phyloP scores from a whole-genome alignment of 192 early-diverging fungal species.

The Linnemannia zychae region DNA sequence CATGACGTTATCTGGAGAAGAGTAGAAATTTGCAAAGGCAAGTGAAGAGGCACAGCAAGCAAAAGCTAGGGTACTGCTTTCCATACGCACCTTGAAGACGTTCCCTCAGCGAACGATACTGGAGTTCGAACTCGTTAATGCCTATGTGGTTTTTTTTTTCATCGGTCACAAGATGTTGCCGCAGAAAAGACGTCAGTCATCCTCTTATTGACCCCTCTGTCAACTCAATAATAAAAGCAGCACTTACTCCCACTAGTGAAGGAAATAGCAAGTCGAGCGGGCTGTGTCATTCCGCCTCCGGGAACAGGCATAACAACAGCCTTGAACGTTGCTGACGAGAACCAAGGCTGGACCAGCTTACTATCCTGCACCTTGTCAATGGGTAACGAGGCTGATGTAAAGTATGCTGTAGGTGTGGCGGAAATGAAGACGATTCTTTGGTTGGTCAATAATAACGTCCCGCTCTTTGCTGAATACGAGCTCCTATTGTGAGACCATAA shows the following conservation, averaged over 20 bases:
- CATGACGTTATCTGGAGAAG: background rate
- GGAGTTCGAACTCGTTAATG: conserved; percentile 46
- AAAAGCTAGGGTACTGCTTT: background rate
- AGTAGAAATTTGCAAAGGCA: background rate
- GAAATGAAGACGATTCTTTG: conserved; percentile 41
- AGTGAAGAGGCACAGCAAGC: background rate
- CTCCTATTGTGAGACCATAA: conserved; percentile 1
- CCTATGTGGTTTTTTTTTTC: conserved; percentile 23
- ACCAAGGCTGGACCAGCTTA: conserved; percentile 45
- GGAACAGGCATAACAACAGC: conserved; percentile 46
- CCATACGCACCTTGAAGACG: conserved; percentile 33
- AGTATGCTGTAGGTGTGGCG: conserved; percentile 19
- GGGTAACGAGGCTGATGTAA: conserved; percentile 41
- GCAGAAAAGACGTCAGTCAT: background rate
- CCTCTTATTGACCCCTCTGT: background rate
- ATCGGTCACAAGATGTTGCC: conserved; percentile 14
- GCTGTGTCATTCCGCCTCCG: conserved; percentile 38
- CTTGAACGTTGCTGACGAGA: conserved; percentile 42
- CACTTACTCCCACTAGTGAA: conserved; percentile 36
- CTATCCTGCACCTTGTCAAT: conserved; percentile 48
- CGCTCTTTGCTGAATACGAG: conserved; percentile 39
- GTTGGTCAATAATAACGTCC: conserved; percentile 43
- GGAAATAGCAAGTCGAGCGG: conserved; percentile 40
- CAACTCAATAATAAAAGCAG: background rate
- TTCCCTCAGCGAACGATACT: conserved; percentile 38